Percentiles rank a stretch among this genome's conserved stretches.
These are phyloP conservation scores for Litsea cubeba DNA, from an alignment of 164 flowering plant species.

Conservation along the genomic window DNA sequence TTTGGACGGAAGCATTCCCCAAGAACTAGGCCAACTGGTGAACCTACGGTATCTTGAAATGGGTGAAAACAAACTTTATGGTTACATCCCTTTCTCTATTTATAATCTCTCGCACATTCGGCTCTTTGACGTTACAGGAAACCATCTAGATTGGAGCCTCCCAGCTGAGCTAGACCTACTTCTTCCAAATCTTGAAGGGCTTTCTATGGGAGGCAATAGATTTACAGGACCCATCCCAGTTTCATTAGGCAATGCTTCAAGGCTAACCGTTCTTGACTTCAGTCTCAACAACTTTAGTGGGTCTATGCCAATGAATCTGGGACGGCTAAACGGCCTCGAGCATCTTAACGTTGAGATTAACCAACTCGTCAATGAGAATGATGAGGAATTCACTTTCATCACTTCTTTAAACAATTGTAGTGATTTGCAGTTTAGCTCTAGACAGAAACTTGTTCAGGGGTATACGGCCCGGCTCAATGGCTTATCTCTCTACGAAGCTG, in stretches of 20 bases:
- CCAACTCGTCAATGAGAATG: not conserved
- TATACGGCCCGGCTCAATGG: conserved; percentile 36
- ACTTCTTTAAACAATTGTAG: conserved; percentile 30
- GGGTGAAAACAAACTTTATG: not conserved
- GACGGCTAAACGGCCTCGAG: not conserved
- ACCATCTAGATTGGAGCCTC: conserved; percentile 22
- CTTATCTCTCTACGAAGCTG: conserved; percentile 36
- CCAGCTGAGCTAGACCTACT: conserved; percentile 13
- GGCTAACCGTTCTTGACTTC: conserved; percentile 24
- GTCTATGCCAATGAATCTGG: conserved; percentile 3
- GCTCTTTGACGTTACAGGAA: not conserved
- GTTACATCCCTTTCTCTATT: not conserved
- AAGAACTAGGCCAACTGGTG: not conserved
- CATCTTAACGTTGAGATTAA: not conserved
- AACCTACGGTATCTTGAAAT: not conserved
- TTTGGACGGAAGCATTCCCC: not conserved
- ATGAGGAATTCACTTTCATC: conserved; percentile 27
- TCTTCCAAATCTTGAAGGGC: conserved; percentile 28
- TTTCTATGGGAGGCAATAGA: conserved; percentile 25
- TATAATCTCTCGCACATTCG: not conserved
- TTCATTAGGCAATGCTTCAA: conserved; percentile 41
- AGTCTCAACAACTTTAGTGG: conserved; percentile 23
- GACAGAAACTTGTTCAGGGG: conserved; percentile 43
- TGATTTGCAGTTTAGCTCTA: conserved; percentile 24
- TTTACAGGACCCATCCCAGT: conserved; percentile 43